phyloP scores from a whole-genome alignment of 352 stramenopile genomes.

The Pythium angustatum region DNA sequence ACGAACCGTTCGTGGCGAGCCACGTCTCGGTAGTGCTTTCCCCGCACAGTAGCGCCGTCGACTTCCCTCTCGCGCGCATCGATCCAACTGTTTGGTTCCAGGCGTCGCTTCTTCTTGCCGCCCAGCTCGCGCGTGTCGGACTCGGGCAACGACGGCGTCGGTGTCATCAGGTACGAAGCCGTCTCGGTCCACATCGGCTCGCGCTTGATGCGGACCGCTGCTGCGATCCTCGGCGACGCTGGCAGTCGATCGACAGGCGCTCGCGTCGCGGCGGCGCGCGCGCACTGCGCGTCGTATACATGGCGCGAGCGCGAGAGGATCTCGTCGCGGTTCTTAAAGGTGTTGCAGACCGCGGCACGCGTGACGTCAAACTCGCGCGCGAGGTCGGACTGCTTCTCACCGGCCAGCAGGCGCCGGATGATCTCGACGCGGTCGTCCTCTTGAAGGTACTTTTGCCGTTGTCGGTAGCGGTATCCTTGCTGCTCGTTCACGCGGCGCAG shows the following conservation, averaged over 20 bases:
- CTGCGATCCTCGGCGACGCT: neutral
- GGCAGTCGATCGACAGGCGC: neutral
- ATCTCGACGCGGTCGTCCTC: conserved; percentile 31
- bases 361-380: conserved; percentile 42
- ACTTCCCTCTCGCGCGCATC: too few relatives aligned
- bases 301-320: conserved; percentile 35
- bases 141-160: too few relatives aligned
- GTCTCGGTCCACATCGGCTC: neutral
- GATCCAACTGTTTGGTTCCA: too few relatives aligned
- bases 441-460: conserved; percentile 24
- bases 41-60: too few relatives aligned
- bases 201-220: neutral
- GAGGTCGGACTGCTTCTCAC: conserved; percentile 43
- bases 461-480: conserved; percentile 26
- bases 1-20: too few relatives aligned
- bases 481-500: conserved; percentile 22
- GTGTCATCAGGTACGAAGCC: too few relatives aligned
- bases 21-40: too few relatives aligned
- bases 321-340: conserved; percentile 47
- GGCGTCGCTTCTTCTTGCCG: too few relatives aligned
- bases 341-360: conserved; percentile 41
- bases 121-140: too few relatives aligned
- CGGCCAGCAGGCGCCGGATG: conserved; percentile 28
- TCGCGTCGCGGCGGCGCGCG: neutral
- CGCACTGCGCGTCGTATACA: conserved; percentile 22